Conservation (phyloP, 129 eudicot species). For the Flaveria robusta region DNA sequence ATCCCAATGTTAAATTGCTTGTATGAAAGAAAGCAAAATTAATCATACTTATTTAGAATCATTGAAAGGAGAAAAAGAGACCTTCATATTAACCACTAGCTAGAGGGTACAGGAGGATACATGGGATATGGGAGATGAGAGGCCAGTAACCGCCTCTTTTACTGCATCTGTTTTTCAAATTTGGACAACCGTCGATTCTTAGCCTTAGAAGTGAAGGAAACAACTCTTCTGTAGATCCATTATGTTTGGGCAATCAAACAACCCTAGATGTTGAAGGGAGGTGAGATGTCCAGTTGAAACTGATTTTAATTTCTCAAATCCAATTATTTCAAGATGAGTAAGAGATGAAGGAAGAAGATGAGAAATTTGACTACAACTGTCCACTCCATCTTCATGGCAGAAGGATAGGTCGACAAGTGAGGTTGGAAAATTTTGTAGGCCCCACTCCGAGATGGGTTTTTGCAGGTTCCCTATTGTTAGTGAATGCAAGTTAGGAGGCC, state of each 20-base stretch:
- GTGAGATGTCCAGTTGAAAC: constrained; percentile 1
- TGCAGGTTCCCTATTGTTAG: constrained; percentile 15
- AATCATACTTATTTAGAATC: neutral
- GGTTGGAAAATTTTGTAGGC: constrained; percentile 26
- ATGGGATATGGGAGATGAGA: constrained; percentile 18
- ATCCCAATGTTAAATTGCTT: neutral
- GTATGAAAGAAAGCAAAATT: neutral
- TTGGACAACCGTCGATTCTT: constrained; percentile 1
- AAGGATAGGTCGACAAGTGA: neutral
- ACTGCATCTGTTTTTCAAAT: neutral
- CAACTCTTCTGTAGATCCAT: constrained; percentile 10
- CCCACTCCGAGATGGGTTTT: constrained; percentile 20
- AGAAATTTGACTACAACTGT: constrained; percentile 9
- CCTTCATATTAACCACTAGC: neutral
- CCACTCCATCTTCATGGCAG: constrained; percentile 12
- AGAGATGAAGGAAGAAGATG: constrained; percentile 30
- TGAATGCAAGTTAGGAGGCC: constrained; percentile 29
- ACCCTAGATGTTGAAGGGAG: neutral
- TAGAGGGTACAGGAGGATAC: neutral
- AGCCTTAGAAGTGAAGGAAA: constrained; percentile 25
- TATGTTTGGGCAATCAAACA: constrained; percentile 2
- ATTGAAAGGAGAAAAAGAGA: neutral
- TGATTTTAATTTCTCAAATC: constrained; percentile 21
- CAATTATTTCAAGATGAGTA: constrained; percentile 1
- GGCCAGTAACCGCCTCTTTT: constrained; percentile 19